phyloP scores from a whole-genome alignment of 352 stramenopile genomes.

The Phytophthora cryptogea region DNA sequence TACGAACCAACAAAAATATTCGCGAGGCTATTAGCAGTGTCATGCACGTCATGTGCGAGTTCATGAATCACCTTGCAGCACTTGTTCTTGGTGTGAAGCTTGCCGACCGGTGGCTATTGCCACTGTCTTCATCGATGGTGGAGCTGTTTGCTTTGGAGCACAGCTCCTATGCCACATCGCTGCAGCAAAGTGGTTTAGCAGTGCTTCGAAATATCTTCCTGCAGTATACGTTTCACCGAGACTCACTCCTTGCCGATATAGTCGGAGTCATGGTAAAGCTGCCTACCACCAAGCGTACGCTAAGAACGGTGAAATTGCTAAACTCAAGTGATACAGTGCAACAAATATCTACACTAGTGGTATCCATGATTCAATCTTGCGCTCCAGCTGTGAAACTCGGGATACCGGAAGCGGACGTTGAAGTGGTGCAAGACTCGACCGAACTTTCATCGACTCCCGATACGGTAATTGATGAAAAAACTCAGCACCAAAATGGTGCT shows the following conservation, averaged over 20 bases:
- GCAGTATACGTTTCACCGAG: constrained; percentile 61
- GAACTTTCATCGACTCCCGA: constrained; percentile 25
- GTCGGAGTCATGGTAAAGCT: constrained; percentile 80
- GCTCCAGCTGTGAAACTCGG: constrained; percentile 18
- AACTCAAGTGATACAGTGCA: constrained; percentile 60
- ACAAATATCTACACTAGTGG: constrained; percentile 69
- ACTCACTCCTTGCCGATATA: constrained; percentile 70
- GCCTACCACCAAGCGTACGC: constrained; percentile 67
- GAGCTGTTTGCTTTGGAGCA: constrained; percentile 75
- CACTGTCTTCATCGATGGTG: constrained; percentile 71
- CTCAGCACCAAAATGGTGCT: constrained; percentile 11
- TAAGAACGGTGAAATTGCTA: constrained; percentile 70
- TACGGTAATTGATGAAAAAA: constrained; percentile 21
- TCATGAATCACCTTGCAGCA: constrained; percentile 69
- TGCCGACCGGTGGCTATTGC: constrained; percentile 73
- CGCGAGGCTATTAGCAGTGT: constrained; percentile 61
- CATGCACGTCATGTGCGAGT: constrained; percentile 67
- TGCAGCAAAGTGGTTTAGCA: constrained; percentile 67
- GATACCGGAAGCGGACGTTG: constrained; percentile 7
- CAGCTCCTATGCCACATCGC: constrained; percentile 51
- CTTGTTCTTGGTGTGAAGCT: constrained; percentile 74
- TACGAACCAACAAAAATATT: constrained; percentile 55
- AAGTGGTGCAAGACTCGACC: constrained; percentile 3
- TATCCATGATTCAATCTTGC: constrained; percentile 66
- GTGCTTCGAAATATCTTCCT: constrained; percentile 74